Evolutionary conservation across 768 basidiomycete species (phyloP), one percentile per base, ranked within the genome.

Genomic region (Lactarius indigo): DNA sequence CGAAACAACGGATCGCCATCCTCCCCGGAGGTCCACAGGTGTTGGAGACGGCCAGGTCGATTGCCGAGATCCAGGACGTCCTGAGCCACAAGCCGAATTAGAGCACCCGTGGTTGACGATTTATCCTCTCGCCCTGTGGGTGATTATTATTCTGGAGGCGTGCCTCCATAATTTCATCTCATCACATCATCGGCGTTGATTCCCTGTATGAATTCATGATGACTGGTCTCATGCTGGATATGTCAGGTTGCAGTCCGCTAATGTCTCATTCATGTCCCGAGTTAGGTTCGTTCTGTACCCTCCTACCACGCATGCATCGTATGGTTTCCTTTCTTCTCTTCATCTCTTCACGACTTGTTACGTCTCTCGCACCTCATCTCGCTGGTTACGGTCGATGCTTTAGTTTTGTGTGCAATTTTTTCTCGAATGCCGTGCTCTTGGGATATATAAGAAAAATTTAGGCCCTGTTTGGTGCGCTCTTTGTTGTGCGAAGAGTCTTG

Each of bases 1-100:
- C 89, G 65, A 91, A 91, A 76, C 90, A 92, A 74, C 87, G 91
- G 56, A 82, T 92, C 39, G 82, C 85, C 15, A 88, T 92, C 71
- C 83, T 92, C 71, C 91, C 91, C 66, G 88, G 88, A 70, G 86
- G 85, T 62, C 80, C 88, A 47, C 84, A 84, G 35, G 81, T 86
- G 61, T 78, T 86, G 65, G 92, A 93, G 60, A 85, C 87, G 39
- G 84, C 85, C 31, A 84, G 90, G 71, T 83, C 82, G 60, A 85
- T 94, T 68, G 78, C 85, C 52, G 91, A 94, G 41, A 85, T 92
- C 63, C 89, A 91, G 76, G 90, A 92, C 23, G 84, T 81, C 70
- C 82, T 94, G 70, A 75, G 61, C 66, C 81, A 83, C 72, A 84
- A 84, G 64, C 70, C 71, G 12, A 70, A 60, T 41, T 72, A 68